These are phyloP conservation scores for Fusarium metavorans DNA, from an alignment of 2,329 filamentous ascomycete species.

Conservation along the genomic window DNA sequence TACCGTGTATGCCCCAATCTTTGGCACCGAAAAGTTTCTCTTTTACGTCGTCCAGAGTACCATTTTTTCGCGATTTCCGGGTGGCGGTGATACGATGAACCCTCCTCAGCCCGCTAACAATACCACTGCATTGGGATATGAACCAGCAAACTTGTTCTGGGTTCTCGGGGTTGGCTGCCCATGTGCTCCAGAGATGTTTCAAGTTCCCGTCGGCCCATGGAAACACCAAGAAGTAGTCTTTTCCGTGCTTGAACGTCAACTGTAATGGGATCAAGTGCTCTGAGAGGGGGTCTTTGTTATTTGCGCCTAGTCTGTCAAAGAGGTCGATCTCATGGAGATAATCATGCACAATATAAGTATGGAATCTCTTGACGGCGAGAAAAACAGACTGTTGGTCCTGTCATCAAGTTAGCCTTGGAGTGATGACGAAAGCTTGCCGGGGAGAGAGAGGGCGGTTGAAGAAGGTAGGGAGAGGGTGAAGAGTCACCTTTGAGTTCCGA, in stretches of 20 bases:
- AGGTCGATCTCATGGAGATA: neutral
- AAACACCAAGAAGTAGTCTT: neutral
- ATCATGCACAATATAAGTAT: neutral
- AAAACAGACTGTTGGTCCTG: neutral
- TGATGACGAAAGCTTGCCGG: too few relatives aligned
- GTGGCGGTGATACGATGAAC: neutral
- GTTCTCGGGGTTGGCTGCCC: neutral
- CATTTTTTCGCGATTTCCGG: neutral
- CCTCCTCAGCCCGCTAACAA: neutral
- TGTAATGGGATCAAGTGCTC: neutral
- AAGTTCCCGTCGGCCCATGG: slow-evolving; percentile 9
- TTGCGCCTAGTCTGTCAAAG: neutral
- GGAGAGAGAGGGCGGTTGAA: too few relatives aligned
- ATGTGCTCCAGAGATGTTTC: neutral
- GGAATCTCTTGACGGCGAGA: neutral
- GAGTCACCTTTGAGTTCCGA: neutral
- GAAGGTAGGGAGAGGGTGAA: neutral
- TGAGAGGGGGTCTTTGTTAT: neutral
- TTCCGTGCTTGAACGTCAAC: neutral
- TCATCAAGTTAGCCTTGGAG: neutral
- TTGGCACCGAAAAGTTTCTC: neutral
- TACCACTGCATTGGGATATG: neutral
- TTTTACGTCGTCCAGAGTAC: neutral
- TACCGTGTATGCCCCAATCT: slow-evolving; percentile 11
- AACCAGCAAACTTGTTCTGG: neutral